These are phyloP conservation scores for Cladosporium sphaerospermum DNA, from an alignment of 2,329 filamentous ascomycete genomes.

Conservation along the genomic window DNA sequence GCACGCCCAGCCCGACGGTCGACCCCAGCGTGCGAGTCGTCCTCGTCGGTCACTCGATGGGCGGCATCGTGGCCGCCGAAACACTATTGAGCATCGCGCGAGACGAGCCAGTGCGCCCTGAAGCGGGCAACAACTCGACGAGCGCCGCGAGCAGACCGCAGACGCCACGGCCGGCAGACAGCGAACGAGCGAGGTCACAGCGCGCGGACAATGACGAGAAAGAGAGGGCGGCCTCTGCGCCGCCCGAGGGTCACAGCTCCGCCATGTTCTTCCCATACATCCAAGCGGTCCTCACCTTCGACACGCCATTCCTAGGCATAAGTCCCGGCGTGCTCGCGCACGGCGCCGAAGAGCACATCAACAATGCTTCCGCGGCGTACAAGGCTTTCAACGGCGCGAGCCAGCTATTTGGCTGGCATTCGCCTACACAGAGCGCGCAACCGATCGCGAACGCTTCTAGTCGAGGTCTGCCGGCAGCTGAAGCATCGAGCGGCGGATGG, in stretches of 20 bases:
- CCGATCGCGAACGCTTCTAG: slow-evolving; percentile 22
- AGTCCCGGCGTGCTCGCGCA: slow-evolving; percentile 77
- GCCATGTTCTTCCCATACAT: slow-evolving; percentile 87
- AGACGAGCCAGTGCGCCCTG: slow-evolving; percentile 46
- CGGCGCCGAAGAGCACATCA: slow-evolving; percentile 80
- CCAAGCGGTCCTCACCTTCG: slow-evolving; percentile 83
- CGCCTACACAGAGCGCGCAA: slow-evolving; percentile 14
- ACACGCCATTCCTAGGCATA: slow-evolving; percentile 85
- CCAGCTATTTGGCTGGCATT: slow-evolving; percentile 48
- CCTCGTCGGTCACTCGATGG: slow-evolving; percentile 78
- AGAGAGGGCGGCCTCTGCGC: slow-evolving; percentile 15
- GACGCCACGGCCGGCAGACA: not conserved
- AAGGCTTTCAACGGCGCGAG: slow-evolving; percentile 59
- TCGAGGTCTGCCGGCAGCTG: slow-evolving; percentile 26
- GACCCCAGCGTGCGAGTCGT: slow-evolving; percentile 79
- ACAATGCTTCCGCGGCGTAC: slow-evolving; percentile 64
- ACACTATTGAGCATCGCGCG: slow-evolving; percentile 69
- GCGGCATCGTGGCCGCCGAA: slow-evolving; percentile 92
- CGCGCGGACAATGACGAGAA: slow-evolving; percentile 9
- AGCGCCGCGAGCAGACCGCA: slow-evolving; percentile 9
- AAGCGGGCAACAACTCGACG: slow-evolving; percentile 1
- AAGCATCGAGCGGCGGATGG: slow-evolving; percentile 48
- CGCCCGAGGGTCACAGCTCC: slow-evolving; percentile 13
- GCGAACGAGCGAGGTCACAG: not conserved
- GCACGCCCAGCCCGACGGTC: slow-evolving; percentile 74